Conservation (phyloP, 176 grass and related monocot species). For the Elymus sibiricus region DNA sequence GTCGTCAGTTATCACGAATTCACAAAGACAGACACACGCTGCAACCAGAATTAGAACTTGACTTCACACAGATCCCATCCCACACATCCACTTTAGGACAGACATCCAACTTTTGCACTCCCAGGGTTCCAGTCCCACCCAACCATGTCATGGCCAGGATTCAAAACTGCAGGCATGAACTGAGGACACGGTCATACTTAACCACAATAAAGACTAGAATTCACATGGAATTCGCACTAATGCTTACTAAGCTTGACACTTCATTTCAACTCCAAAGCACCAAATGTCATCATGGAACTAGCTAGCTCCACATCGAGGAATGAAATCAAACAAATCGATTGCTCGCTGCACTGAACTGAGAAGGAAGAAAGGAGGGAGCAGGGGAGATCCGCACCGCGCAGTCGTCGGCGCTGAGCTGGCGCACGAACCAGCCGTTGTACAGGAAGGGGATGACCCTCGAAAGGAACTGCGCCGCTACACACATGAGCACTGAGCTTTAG, state of each 20-base stretch:
- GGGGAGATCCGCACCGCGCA: slow-evolving; percentile 54
- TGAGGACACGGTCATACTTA: not conserved
- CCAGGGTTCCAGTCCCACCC: not conserved
- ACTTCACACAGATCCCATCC: slow-evolving; percentile 5
- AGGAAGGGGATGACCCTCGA: slow-evolving; percentile 84
- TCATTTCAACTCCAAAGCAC: not conserved
- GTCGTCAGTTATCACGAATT: not conserved
- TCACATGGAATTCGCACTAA: not conserved
- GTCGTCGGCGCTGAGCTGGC: slow-evolving; percentile 68
- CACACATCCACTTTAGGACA: not conserved
- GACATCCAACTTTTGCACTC: not conserved
- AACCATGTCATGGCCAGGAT: not conserved
- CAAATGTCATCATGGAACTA: not conserved
- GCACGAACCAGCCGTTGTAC: slow-evolving; percentile 93
- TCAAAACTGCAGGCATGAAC: not conserved
- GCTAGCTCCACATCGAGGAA: not conserved
- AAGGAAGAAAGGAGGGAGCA: not conserved
- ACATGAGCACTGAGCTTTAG: slow-evolving; percentile 1
- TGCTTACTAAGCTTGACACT: not conserved
- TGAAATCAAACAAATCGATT: not conserved
- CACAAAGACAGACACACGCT: not conserved
- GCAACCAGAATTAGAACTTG: not conserved
- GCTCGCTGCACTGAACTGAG: not conserved
- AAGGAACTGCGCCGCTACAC: slow-evolving; percentile 81
- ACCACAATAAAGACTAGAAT: not conserved